A percentile compares a stretch with the other conserved stretches of the same genome.
These are phyloP conservation scores for Talaromyces sp. DNA, from an alignment of 2,329 filamentous ascomycete species.

Conservation along the genomic window DNA sequence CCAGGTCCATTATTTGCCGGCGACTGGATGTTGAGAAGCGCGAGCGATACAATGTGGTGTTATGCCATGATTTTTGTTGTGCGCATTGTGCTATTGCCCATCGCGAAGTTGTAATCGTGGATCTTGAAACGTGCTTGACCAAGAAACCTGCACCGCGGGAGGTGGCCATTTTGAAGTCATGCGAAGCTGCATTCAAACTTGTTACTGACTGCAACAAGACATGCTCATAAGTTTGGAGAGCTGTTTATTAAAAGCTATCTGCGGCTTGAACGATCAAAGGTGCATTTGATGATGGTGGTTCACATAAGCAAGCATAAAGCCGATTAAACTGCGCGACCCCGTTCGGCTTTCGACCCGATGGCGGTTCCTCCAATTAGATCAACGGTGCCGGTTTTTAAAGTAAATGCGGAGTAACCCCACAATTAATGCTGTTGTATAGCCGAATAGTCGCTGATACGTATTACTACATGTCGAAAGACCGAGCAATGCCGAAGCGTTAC, in stretches of 20 bases:
- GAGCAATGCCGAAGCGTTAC: neutral
- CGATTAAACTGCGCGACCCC: neutral
- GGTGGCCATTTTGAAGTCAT: neutral
- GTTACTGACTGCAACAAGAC: neutral
- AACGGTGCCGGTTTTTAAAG: neutral
- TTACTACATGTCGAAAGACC: neutral
- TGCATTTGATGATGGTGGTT: neutral
- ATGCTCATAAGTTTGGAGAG: neutral
- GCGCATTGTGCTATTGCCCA: neutral
- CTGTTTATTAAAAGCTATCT: neutral
- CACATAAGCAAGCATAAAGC: neutral
- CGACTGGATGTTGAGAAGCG: slow-evolving; percentile 3
- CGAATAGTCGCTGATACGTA: neutral
- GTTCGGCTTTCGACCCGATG: neutral
- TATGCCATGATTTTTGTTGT: neutral
- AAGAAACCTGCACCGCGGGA: neutral
- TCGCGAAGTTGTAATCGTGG: neutral
- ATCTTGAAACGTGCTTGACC: neutral
- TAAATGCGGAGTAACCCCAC: neutral
- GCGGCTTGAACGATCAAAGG: neutral
- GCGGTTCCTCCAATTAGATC: neutral
- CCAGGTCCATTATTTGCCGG: slow-evolving; percentile 61
- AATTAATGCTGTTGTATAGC: neutral
- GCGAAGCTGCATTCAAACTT: neutral
- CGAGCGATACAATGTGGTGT: neutral